Evolutionary conservation across 768 basidiomycete species (phyloP), one percentile per base, ranked within the genome.

Genomic region (Podaxis sp.): DNA sequence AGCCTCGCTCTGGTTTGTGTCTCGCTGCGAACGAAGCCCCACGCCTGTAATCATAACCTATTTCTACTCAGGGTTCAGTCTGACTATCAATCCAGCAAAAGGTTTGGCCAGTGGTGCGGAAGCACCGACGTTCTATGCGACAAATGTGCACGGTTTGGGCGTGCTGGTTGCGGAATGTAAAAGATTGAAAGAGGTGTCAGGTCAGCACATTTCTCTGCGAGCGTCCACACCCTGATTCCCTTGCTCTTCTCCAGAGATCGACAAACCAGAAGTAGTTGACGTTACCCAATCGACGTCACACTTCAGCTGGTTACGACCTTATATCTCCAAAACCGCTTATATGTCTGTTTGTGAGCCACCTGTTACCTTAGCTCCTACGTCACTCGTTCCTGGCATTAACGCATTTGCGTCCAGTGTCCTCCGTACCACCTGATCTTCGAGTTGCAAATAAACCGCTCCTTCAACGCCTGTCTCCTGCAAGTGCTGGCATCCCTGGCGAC

Each of bases 401-500:
- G 1, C 44, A 50, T 30, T 15, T 37, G 30, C 50, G 8, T 11
- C 55, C 26, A 84, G 84, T 84, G 10, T 74, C 78, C 3, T 66
- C 73, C 3, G 68, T 72, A 24, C 83, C 84, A 0, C 79, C 77
- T 55, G 89, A 92, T 74, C 75, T 93, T 24, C 84, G 89, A 17
- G 51, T 77, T 46, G 71, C 75, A 5, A 78, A 72, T 51, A 75
- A 74, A 63, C 82, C 86, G 0, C 66, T 87, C n/a, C 75, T 83
- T 61, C 69, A 74, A 7, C 83, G 82, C 10, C 78, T 93, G 24
- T 89, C 90, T 20, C 68, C 76, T 1, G 83, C 88, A 1, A 76
- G 76, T 67, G 88, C 91, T 8, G 91, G 91, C 1, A 69, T 78
- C 48, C 80, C 84, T 17, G 85, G 83, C 6, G 83, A 91, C 66